Percentiles rank a stretch among this genome's conserved stretches.
These are phyloP conservation scores for Leucogyrophana mollusca DNA, from an alignment of 768 basidiomycete genomes.

Conservation along the genomic window DNA sequence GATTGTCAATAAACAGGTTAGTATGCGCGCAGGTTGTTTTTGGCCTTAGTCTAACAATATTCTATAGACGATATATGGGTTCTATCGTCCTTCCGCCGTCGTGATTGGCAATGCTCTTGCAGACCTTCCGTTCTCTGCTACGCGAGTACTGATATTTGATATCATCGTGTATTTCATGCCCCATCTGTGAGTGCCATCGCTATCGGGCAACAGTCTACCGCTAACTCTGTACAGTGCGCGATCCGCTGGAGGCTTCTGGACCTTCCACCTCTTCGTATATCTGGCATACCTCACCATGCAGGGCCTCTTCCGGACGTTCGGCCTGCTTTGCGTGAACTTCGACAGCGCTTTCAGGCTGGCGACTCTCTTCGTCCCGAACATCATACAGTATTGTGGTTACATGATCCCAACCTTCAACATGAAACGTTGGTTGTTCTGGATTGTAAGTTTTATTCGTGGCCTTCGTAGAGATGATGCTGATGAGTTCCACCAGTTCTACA, in stretches of 20 bases:
- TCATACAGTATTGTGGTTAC: constrained; percentile 72
- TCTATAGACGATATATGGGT: constrained; percentile 51
- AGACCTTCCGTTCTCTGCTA: constrained; percentile 68
- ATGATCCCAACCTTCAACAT: constrained; percentile 65
- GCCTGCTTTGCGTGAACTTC: constrained; percentile 54
- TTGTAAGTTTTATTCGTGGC: constrained; percentile 42
- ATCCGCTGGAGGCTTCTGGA: constrained; percentile 43
- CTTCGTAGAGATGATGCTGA: constrained; percentile 6
- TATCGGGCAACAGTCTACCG: constrained; percentile 24
- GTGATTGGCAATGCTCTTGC: constrained; percentile 66
- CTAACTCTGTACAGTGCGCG: constrained; percentile 23
- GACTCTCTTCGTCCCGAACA: constrained; percentile 73
- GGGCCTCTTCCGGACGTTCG: constrained; percentile 80
- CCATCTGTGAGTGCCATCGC: constrained; percentile 40
- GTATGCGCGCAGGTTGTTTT: constrained; percentile 10
- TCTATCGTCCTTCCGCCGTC: constrained; percentile 66
- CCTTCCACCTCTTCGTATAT: constrained; percentile 67
- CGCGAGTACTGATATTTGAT: constrained; percentile 58
- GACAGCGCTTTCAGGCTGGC: constrained; percentile 53
- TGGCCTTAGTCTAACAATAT: neutral
- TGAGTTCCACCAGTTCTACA: constrained; percentile 53
- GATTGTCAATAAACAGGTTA: constrained; percentile 63
- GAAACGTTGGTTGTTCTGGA: constrained; percentile 87
- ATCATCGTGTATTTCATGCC: constrained; percentile 71
- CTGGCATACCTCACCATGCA: constrained; percentile 71